phyloP scores from a whole-genome alignment of 257 asterid genomes.

The Forsythia viridissima region DNA sequence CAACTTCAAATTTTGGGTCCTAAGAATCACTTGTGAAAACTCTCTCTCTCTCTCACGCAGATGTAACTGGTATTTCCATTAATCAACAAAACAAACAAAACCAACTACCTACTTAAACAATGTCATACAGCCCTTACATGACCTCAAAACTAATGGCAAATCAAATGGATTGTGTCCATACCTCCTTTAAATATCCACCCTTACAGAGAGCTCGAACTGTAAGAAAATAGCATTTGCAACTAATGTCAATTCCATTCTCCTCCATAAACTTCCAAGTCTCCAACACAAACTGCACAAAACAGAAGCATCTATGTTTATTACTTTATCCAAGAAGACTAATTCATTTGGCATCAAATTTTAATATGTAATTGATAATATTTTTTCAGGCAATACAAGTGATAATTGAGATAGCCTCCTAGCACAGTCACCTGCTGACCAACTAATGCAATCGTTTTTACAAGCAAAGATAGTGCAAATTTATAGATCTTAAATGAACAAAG shows the following conservation, averaged over 20 bases:
- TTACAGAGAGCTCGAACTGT: slow-evolving; percentile 68
- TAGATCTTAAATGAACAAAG: background rate
- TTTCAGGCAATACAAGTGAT: slow-evolving; percentile 1
- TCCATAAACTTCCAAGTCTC: slow-evolving; percentile 73
- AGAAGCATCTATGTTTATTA: slow-evolving; percentile 17
- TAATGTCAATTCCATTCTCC: slow-evolving; percentile 57
- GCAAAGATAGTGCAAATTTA: background rate
- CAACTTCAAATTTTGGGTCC: background rate
- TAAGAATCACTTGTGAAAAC: too few species aligned
- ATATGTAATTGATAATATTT: background rate
- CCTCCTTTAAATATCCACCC: slow-evolving; percentile 86
- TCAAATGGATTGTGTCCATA: slow-evolving; percentile 19
- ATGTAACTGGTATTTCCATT: slow-evolving; percentile 3
- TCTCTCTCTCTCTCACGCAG: background rate
- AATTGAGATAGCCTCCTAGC: background rate
- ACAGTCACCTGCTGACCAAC: background rate
- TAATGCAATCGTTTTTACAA: background rate
- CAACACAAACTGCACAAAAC: slow-evolving; percentile 68
- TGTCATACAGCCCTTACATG: slow-evolving; percentile 10
- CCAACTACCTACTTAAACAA: background rate
- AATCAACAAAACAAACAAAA: background rate
- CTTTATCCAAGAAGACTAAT: slow-evolving; percentile 9
- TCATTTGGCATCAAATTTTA: slow-evolving; percentile 9
- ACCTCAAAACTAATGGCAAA: slow-evolving; percentile 9
- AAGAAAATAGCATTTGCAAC: slow-evolving; percentile 50